Conservation (phyloP, 169 alveolate genomes). For the Besnoitia besnoiti region DNA sequence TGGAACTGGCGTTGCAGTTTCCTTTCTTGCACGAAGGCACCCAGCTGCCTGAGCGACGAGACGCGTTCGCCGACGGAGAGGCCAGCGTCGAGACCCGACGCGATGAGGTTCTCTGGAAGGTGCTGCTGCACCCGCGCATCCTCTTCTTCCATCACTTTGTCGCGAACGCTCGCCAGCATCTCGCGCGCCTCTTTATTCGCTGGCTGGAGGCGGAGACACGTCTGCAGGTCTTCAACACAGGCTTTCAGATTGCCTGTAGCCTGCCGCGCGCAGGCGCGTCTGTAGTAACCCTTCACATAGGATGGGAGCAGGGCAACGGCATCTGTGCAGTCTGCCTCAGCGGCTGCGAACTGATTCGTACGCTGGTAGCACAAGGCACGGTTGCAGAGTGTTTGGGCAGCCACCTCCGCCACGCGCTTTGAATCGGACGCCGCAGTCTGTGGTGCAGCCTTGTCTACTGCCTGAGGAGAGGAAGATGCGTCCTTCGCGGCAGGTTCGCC, state of each 20-base stretch:
- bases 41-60: background rate
- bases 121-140: background rate
- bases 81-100: background rate
- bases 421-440: background rate
- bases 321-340: constrained; percentile 23
- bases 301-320: background rate
- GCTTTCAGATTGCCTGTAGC: background rate
- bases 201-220: background rate
- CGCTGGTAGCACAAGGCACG: constrained; percentile 28
- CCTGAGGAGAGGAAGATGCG: background rate
- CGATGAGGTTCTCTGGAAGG: background rate
- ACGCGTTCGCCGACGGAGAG: background rate
- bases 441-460: background rate
- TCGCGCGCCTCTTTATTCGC: background rate
- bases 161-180: constrained; percentile 31
- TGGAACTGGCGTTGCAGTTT: constrained; percentile 5
- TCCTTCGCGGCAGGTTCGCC: background rate
- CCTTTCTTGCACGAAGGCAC: constrained; percentile 13
- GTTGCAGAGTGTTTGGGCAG: constrained; percentile 25
- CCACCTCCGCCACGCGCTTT: constrained; percentile 6
- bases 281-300: background rate
- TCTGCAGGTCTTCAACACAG: constrained; percentile 14
- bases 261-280: constrained; percentile 14
- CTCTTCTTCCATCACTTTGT: constrained; percentile 33
- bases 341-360: background rate